These are phyloP conservation scores for Climacium dendroides DNA, from an alignment of 225 moss, liverwort and hornwort genomes.

Conservation along the genomic window DNA sequence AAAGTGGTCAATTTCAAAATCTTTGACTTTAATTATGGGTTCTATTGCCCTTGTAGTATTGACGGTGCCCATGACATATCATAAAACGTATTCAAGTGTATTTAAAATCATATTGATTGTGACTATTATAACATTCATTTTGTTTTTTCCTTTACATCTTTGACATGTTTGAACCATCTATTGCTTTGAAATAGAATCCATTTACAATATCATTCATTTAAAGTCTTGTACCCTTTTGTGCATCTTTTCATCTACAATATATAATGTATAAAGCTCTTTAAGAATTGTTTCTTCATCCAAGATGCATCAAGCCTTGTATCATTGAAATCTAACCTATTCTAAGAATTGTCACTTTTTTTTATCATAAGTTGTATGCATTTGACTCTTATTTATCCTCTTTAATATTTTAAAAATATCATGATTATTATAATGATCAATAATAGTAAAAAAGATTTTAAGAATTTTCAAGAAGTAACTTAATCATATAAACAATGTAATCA, in stretches of 20 bases:
- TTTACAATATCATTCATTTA: no score
- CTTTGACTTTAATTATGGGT: no score
- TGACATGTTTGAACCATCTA: not conserved
- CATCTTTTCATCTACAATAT: no score
- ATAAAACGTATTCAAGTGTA: no score
- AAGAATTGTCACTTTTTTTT: accelerated
- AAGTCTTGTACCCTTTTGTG: no score
- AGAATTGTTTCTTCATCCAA: not conserved
- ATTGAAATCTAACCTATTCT: not conserved
- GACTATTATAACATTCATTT: not conserved
- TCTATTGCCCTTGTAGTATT: no score
- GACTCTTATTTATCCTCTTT: not conserved
- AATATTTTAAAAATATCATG: not conserved
- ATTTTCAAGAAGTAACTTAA: no score
- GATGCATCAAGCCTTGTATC: not conserved
- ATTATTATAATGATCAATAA: not conserved
- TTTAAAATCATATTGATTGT: not conserved
- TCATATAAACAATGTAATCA: not conserved
- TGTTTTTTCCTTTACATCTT: no score
- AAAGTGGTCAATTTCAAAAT: no score
- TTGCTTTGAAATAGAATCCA: no score
- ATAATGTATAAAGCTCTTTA: not conserved
- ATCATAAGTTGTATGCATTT: not conserved
- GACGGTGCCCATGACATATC: no score
- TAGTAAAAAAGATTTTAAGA: no score